Evolutionary conservation across 257 asterid genomes (phyloP).

Genomic region (Ligustrum vulgare): DNA sequence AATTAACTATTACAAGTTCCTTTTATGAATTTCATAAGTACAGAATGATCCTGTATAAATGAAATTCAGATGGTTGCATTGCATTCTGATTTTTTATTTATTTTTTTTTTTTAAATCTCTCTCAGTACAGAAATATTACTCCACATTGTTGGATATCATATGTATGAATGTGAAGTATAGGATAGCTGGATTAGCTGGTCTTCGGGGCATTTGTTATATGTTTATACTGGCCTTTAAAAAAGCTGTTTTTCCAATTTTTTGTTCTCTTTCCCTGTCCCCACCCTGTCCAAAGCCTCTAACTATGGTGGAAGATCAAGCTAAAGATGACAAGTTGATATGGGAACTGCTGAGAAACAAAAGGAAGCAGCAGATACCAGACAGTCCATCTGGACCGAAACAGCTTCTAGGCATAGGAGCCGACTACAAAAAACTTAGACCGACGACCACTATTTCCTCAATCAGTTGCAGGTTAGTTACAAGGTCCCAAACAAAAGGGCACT

Average conservation of each 20-base stretch:
- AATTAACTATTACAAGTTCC: background rate
- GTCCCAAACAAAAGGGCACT: slow-evolving; percentile 26
- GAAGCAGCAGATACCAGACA: slow-evolving; percentile 39
- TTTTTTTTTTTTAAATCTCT: background rate
- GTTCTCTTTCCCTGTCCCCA: background rate
- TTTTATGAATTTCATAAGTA: background rate
- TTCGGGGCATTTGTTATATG: background rate
- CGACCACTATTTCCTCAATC: slow-evolving; percentile 27
- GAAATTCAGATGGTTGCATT: background rate
- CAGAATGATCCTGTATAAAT: background rate
- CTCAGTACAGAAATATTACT: background rate
- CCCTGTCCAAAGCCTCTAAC: slow-evolving; percentile 21
- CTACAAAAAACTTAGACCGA: slow-evolving; percentile 31
- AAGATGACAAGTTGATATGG: slow-evolving; percentile 57
- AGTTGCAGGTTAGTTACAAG: slow-evolving; percentile 25
- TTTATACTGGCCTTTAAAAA: slow-evolving; percentile 14
- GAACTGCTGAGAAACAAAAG: slow-evolving; percentile 57
- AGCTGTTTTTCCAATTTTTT: slow-evolving; percentile 3
- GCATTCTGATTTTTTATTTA: background rate
- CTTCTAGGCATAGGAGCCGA: slow-evolving; percentile 39
- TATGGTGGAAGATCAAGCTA: slow-evolving; percentile 42
- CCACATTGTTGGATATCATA: background rate
- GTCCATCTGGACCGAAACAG: slow-evolving; percentile 46
- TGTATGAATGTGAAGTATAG: background rate
- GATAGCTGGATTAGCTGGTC: background rate